Evolutionary conservation across 805 yeast genomes (phyloP), one percentile per base, ranked within the genome.

Genomic region (Myxozyma lipomycoides): DNA sequence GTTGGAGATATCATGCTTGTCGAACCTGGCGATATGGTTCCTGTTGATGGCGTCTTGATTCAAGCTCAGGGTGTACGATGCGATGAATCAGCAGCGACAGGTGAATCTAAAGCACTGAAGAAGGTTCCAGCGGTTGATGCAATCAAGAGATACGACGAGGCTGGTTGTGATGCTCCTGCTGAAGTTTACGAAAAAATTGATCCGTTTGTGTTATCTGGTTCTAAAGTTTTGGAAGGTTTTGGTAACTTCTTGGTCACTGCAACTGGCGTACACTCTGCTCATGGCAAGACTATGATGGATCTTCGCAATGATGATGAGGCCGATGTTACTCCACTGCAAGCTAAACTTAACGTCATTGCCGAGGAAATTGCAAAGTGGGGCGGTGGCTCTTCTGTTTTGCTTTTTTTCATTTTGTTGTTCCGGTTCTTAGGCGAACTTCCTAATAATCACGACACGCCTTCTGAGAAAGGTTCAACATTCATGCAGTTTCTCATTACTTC

Each of bases 361-460:
- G 95, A 84, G 64, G 95, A 93, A 30, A 93, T 93, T 54, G 90
- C 97, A n/a, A 87, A 86, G 66, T 87, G 86, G 67, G 99, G 98
- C 48, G 79, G 88, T 56, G 70, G 85, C 45, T 91, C 95, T 1
- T 95, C 98, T 1, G 65, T 82, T 36, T 63, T 91, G n/a, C 73
- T 93, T 45, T 91, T 93, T 63, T 59, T 86, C 32, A 86, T 90
- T 23, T 73, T 93, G 17, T 81, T 93, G 64, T 77, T 85, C 55
- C 80, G 90, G 58, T 93, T 84, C 66, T 73, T 83, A 46, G 81
- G 81, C 12, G 72, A 78, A 51, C 71, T 87, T 32, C 78, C 84
- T 10, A 69, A 76, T 18, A 65, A 76, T 52, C 65, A 67, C 43
- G 50, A 76, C 4, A 66, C 78, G 0, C 70, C 86, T 4, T 78